These are phyloP conservation scores for Aspergillus sp. DNA, from an alignment of 2,329 filamentous ascomycete genomes.

Conservation along the genomic window DNA sequence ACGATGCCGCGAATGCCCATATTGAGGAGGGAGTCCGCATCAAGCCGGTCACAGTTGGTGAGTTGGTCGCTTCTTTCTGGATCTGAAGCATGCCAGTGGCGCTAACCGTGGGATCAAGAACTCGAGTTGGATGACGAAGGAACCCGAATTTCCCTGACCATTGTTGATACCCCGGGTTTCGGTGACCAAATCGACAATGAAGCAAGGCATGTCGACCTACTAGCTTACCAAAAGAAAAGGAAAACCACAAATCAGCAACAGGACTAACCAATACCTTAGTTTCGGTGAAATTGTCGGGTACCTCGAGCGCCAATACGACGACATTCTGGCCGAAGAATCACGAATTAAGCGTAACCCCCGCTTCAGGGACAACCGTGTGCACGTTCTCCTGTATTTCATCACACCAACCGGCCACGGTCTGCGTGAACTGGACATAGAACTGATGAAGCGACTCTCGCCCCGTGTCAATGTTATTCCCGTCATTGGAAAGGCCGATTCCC, in stretches of 20 bases:
- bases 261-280: constrained; percentile 43
- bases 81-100: constrained; percentile 8
- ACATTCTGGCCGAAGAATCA: constrained; percentile 97
- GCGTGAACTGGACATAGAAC: constrained; percentile 96
- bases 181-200: constrained; percentile 99
- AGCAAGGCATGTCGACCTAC: constrained; percentile 59
- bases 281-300: constrained; percentile 97
- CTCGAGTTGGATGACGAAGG: constrained; percentile 96
- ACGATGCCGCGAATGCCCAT: constrained; percentile 81
- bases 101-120: constrained; percentile 48
- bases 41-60: constrained; percentile 96
- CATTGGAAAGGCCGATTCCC: constrained; percentile 94
- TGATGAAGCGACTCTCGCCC: constrained; percentile 98
- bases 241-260: constrained; percentile 1
- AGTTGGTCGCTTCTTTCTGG: constrained; percentile 27
- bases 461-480: constrained; percentile 98
- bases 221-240: background rate
- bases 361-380: constrained; percentile 98
- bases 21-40: constrained; percentile 96
- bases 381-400: constrained; percentile 98
- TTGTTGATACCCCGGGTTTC: constrained; percentile 96
- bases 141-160: constrained; percentile 93
- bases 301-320: constrained; percentile 98
- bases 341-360: constrained; percentile 99
- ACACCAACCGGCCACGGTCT: constrained; percentile 95